Conservation (phyloP, 2,329 filamentous ascomycete genomes). For the Colletotrichum sp. region DNA sequence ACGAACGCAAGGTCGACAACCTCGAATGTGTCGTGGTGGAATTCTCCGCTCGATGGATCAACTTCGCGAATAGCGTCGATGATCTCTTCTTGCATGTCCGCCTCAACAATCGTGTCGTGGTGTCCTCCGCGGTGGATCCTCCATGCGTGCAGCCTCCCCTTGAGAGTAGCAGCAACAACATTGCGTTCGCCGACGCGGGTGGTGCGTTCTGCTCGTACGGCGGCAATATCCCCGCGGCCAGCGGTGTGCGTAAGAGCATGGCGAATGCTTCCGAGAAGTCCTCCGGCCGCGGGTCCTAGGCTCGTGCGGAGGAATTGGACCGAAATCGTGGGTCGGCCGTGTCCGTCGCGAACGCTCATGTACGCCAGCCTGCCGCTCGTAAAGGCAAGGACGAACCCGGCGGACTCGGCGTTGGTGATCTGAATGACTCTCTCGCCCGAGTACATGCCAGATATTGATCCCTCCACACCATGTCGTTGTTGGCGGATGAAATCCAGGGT, state of each 20-base stretch:
- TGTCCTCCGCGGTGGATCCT: constrained; percentile 87
- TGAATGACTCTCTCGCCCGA: constrained; percentile 80
- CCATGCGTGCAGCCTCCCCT: constrained; percentile 84
- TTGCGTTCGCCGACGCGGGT: constrained; percentile 82
- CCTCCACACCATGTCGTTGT: constrained; percentile 80
- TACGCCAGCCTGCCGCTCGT: constrained; percentile 88
- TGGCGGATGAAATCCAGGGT: constrained; percentile 84
- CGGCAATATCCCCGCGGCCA: constrained; percentile 78
- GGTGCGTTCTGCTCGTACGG: constrained; percentile 76
- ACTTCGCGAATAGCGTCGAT: constrained; percentile 63
- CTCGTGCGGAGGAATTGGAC: constrained; percentile 76
- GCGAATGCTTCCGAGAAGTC: constrained; percentile 82
- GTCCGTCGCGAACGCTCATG: constrained; percentile 82
- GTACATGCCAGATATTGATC: constrained; percentile 73
- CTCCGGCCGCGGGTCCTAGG: constrained; percentile 59
- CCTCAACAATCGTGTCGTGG: constrained; percentile 74
- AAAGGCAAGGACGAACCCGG: constrained; percentile 84
- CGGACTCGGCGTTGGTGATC: constrained; percentile 81
- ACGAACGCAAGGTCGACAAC: constrained; percentile 82
- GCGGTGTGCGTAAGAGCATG: constrained; percentile 74
- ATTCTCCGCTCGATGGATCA: constrained; percentile 51
- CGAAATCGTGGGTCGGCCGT: constrained; percentile 82
- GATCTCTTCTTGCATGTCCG: constrained; percentile 72
- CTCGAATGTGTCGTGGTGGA: constrained; percentile 67
- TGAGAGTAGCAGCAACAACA: constrained; percentile 78